These are phyloP conservation scores for Protomyces inundatus DNA, from an alignment of 1,139 yeast species.

Conservation along the genomic window DNA sequence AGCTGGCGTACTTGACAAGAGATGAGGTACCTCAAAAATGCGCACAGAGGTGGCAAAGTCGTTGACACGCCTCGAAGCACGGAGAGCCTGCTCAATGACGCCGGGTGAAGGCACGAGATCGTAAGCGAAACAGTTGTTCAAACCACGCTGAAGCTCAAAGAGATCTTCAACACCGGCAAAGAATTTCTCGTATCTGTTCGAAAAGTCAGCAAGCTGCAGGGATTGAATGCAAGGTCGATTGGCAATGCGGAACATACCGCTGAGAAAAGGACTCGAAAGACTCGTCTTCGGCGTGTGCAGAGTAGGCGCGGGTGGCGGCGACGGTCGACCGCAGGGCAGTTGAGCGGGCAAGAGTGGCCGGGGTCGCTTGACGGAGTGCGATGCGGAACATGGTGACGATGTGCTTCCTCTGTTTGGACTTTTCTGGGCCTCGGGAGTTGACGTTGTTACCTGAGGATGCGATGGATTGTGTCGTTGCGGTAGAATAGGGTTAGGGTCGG, in stretches of 20 bases:
- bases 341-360: background rate
- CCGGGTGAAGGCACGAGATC: conserved; percentile 98
- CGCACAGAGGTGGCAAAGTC: conserved; percentile 98
- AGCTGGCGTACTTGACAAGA: conserved; percentile 36
- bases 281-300: conserved; percentile 77
- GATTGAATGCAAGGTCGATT: too few relatives aligned
- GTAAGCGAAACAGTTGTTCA: conserved; percentile 96
- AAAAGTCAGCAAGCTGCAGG: background rate
- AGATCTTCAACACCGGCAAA: conserved; percentile 97
- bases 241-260: conserved; percentile 34
- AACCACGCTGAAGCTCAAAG: conserved; percentile 67
- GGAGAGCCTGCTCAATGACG: conserved; percentile 90
- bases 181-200: conserved; percentile 76
- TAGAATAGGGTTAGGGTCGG: too few relatives aligned
- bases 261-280: conserved; percentile 91
- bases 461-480: too few relatives aligned
- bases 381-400: background rate
- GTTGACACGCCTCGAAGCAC: conserved; percentile 98
- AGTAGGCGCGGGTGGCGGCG: conserved; percentile 7
- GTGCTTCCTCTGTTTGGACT: background rate
- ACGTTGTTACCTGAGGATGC: too few relatives aligned
- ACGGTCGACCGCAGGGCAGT: background rate
- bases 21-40: conserved; percentile 62
- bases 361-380: background rate
- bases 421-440: too few relatives aligned